phyloP scores from a whole-genome alignment of 169 alveolate genomes.

The Plasmodium vinckei region DNA sequence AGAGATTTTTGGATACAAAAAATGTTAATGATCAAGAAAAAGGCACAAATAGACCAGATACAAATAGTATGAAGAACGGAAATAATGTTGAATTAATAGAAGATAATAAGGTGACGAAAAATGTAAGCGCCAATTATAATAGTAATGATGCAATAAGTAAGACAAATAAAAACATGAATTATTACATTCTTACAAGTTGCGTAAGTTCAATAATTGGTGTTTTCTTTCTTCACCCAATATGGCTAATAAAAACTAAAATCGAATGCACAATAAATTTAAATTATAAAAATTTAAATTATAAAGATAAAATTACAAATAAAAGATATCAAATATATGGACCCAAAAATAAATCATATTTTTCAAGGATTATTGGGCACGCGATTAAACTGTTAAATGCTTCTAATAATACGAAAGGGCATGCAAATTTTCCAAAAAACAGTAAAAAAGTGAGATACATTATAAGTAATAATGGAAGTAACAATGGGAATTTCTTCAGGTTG shows the following conservation, averaged over 20 bases:
- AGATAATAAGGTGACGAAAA: slow-evolving; percentile 10
- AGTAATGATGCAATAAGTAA: not conserved
- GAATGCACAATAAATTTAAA: slow-evolving; percentile 76
- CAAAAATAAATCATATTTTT: slow-evolving; percentile 10
- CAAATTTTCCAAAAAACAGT: slow-evolving; percentile 1
- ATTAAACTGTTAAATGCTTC: slow-evolving; percentile 1
- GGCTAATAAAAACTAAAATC: slow-evolving; percentile 68
- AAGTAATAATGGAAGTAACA: not conserved
- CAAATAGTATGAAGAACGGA: not conserved
- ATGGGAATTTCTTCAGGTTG: not conserved
- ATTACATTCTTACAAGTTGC: slow-evolving; percentile 65
- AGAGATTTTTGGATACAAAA: not conserved
- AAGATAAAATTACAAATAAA: slow-evolving; percentile 50
- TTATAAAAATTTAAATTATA: slow-evolving; percentile 65
- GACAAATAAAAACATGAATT: slow-evolving; percentile 37
- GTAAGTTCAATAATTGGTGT: slow-evolving; percentile 63
- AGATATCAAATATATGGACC: slow-evolving; percentile 34
- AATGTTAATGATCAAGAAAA: not conserved
- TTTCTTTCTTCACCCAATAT: slow-evolving; percentile 52
- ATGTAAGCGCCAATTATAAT: slow-evolving; percentile 4
- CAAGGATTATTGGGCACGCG: not conserved
- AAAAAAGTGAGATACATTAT: slow-evolving; percentile 6
- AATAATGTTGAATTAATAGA: not conserved
- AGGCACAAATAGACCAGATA: not conserved
- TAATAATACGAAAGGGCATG: slow-evolving; percentile 1